Percentiles rank a stretch among this genome's conserved stretches.
These are phyloP conservation scores for Ceratobasidium sp. DNA, from an alignment of 1,284 basidiomycete genomes.

Conservation along the genomic window DNA sequence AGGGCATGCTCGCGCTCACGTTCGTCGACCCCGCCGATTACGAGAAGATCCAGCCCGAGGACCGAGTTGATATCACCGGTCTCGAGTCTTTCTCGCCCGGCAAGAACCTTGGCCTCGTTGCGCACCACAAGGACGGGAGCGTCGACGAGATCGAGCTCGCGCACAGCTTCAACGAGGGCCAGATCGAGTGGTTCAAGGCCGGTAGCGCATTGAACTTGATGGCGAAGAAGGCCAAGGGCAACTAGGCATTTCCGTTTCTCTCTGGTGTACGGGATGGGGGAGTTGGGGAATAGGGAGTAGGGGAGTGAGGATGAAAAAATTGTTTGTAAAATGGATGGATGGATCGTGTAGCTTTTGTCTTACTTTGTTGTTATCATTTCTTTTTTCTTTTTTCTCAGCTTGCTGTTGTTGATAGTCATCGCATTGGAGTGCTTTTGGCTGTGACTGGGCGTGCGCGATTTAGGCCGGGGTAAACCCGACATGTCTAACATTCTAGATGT, in stretches of 20 bases:
- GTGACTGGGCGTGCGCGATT: constrained; percentile 7
- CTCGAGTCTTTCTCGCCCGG: constrained; percentile 88
- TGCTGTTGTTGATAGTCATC: constrained; percentile 12
- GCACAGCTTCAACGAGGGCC: constrained; percentile 89
- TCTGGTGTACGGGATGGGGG: too few species aligned
- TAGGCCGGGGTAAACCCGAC: too few species aligned
- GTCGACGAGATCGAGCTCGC: constrained; percentile 79
- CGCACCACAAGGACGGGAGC: constrained; percentile 86
- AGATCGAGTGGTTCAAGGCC: constrained; percentile 96
- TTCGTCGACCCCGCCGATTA: constrained; percentile 92
- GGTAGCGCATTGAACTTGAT: constrained; percentile 85
- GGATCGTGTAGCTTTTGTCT: constrained; percentile 11
- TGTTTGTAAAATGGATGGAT: constrained; percentile 11
- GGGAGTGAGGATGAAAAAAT: constrained; percentile 8
- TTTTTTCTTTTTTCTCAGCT: constrained; percentile 26
- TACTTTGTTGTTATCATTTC: background rate
- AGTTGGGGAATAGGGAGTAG: too few species aligned
- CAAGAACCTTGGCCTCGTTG: constrained; percentile 84
- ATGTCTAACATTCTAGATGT: too few species aligned
- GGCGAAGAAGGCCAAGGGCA: constrained; percentile 24
- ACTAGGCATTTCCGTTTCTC: background rate
- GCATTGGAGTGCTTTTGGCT: constrained; percentile 12
- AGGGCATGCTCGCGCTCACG: constrained; percentile 93
- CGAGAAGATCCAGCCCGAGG: constrained; percentile 85
- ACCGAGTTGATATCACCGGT: constrained; percentile 88